A percentile compares a stretch with the other conserved stretches of the same genome.
Conservation (phyloP, 2,329 filamentous ascomycete species). For the Aspergillus awamori region DNA sequence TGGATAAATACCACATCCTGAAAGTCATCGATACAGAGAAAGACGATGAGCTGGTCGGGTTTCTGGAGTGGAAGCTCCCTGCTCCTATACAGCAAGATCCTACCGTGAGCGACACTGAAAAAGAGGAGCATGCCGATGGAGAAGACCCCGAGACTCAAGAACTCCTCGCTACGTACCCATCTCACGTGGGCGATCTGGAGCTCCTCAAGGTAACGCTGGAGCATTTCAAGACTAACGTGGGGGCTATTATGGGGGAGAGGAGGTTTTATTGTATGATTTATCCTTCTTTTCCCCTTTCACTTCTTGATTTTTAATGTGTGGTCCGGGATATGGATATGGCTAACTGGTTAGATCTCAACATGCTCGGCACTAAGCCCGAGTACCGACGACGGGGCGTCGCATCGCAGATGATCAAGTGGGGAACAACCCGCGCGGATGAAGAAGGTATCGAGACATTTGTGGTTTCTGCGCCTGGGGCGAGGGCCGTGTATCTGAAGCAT, state of each 20-base stretch:
- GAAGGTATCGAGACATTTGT: conserved; percentile 41
- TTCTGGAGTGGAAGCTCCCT: conserved; percentile 31
- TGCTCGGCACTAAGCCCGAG: conserved; percentile 29
- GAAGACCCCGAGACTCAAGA: conserved; percentile 20
- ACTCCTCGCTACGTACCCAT: background rate
- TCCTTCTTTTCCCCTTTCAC: background rate
- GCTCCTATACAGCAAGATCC: background rate
- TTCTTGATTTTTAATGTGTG: background rate
- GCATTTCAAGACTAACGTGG: conserved; percentile 21
- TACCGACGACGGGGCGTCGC: conserved; percentile 29
- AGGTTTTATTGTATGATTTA: conserved; percentile 30
- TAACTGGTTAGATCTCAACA: conserved; percentile 25
- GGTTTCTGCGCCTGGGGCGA: conserved; percentile 38
- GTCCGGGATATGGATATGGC: background rate
- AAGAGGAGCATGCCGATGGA: background rate
- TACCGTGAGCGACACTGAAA: background rate
- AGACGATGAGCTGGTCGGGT: conserved; percentile 21
- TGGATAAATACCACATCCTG: conserved; percentile 2
- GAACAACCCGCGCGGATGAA: conserved; percentile 39
- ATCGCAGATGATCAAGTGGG: conserved; percentile 39
- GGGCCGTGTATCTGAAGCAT: conserved; percentile 41
- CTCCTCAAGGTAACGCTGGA: conserved; percentile 28
- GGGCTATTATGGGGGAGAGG: conserved; percentile 22
- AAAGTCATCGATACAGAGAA: conserved; percentile 23
- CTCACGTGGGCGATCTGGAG: conserved; percentile 14